These are phyloP conservation scores for Solanum medicagineum DNA, from an alignment of 257 asterid species.

Conservation along the genomic window DNA sequence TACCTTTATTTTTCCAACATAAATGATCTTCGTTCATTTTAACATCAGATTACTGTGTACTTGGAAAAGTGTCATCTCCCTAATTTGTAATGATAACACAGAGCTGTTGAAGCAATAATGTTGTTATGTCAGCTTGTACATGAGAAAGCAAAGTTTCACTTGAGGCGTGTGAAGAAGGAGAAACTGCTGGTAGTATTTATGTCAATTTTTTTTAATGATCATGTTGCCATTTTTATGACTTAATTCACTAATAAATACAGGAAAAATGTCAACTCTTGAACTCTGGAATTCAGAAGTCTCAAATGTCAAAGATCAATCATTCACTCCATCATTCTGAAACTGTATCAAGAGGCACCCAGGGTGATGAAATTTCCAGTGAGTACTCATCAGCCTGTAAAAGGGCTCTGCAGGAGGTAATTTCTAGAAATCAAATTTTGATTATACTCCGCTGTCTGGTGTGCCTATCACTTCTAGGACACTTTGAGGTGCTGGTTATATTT, in stretches of 20 bases:
- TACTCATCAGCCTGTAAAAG: conserved; percentile 13
- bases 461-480: not conserved
- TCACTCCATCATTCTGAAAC: conserved; percentile 12
- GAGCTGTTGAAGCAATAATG: conserved; percentile 43
- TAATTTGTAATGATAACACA: conserved; percentile 25
- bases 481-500: not conserved
- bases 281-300: conserved; percentile 50
- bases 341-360: conserved; percentile 10
- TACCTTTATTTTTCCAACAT: not conserved
- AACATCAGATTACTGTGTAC: not conserved
- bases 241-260: conserved; percentile 33
- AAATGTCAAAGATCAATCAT: conserved; percentile 23
- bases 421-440: not conserved
- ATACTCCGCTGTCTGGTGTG: not conserved
- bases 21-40: not conserved
- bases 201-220: not conserved
- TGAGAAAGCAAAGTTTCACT: conserved; percentile 55
- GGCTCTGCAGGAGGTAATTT: conserved; percentile 11
- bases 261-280: conserved; percentile 36
- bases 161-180: conserved; percentile 46
- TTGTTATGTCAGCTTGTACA: conserved; percentile 45
- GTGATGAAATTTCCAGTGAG: conserved; percentile 14
- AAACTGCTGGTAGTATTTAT: conserved; percentile 50
- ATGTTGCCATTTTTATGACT: not conserved
- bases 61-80: not conserved